Percentiles rank a stretch among this genome's conserved stretches.
These are phyloP conservation scores for Tolypocladium inflatum DNA, from an alignment of 2,329 filamentous ascomycete species.

Conservation along the genomic window DNA sequence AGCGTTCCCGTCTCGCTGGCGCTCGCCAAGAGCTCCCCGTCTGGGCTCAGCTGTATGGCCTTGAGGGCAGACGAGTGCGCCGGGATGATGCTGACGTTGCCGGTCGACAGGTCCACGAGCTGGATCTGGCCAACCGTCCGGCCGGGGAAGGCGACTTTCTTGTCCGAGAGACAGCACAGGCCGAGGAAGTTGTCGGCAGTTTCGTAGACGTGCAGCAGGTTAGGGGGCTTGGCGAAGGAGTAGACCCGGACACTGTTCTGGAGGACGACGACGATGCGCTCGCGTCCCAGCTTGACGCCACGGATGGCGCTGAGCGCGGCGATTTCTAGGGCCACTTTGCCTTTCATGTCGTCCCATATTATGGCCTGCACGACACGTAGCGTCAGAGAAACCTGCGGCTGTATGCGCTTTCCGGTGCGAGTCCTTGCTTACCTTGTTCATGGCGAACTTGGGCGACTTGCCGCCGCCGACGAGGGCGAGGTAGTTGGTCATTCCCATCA, in stretches of 20 bases:
- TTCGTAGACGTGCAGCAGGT: constrained; percentile 66
- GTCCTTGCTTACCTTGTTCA: constrained; percentile 57
- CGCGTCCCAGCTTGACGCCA: constrained; percentile 66
- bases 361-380: constrained; percentile 44
- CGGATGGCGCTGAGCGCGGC: constrained; percentile 73
- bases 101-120: constrained; percentile 66
- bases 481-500: constrained; percentile 82
- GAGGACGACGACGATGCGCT: constrained; percentile 70
- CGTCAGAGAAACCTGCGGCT: neutral
- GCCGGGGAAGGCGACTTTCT: constrained; percentile 76
- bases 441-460: constrained; percentile 72
- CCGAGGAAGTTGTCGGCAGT: constrained; percentile 79
- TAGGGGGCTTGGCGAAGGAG: constrained; percentile 62
- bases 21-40: constrained; percentile 76
- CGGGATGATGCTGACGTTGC: constrained; percentile 86
- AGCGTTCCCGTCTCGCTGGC: constrained; percentile 88
- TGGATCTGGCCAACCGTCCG: constrained; percentile 82
- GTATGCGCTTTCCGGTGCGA: neutral
- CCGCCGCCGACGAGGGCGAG: constrained; percentile 85
- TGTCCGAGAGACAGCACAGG: constrained; percentile 66
- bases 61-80: constrained; percentile 74
- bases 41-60: constrained; percentile 68
- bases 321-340: constrained; percentile 64
- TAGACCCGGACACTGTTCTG: constrained; percentile 77
- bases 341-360: constrained; percentile 84